phyloP scores from a whole-genome alignment of 352 stramenopile genomes.

The Albugo candida region DNA sequence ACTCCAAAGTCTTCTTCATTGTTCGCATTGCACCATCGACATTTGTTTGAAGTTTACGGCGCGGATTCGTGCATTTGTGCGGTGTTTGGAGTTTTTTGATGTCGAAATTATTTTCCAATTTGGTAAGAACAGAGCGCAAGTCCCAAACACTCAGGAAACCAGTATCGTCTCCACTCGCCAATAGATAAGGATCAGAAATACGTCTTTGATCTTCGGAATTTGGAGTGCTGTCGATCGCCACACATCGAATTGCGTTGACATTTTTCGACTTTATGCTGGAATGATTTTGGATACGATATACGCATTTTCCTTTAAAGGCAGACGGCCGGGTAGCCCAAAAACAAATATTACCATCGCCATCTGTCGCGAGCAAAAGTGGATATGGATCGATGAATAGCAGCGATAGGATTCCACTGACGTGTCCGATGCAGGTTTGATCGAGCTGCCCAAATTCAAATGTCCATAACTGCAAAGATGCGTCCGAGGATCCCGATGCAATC shows the following conservation, averaged over 20 bases:
- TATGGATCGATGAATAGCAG: slow-evolving; percentile 57
- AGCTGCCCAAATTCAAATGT: slow-evolving; percentile 78
- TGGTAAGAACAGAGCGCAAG: slow-evolving; percentile 29
- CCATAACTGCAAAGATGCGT: slow-evolving; percentile 60
- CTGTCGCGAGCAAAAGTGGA: slow-evolving; percentile 41
- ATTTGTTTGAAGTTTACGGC: slow-evolving; percentile 55
- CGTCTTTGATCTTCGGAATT: slow-evolving; percentile 7
- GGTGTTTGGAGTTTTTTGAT: slow-evolving; percentile 24
- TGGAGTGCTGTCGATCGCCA: slow-evolving; percentile 5
- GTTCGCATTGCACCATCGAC: slow-evolving; percentile 48
- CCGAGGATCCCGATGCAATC: slow-evolving; percentile 48
- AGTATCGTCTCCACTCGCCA: slow-evolving; percentile 65
- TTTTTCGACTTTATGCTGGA: slow-evolving; percentile 6
- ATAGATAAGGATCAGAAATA: slow-evolving; percentile 17
- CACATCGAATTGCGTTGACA: slow-evolving; percentile 4
- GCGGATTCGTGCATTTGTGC: slow-evolving; percentile 47
- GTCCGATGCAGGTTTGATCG: slow-evolving; percentile 43
- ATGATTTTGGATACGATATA: slow-evolving; percentile 55
- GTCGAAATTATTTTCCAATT: slow-evolving; percentile 25
- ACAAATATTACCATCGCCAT: slow-evolving; percentile 49
- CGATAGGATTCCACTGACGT: slow-evolving; percentile 42
- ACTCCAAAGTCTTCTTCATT: slow-evolving; percentile 39
- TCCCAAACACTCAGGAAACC: slow-evolving; percentile 57
- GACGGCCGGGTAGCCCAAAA: slow-evolving; percentile 57
- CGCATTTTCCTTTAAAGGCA: slow-evolving; percentile 43